Conservation (phyloP, 176 grass and related monocot species). For the Zoysia japonica region DNA sequence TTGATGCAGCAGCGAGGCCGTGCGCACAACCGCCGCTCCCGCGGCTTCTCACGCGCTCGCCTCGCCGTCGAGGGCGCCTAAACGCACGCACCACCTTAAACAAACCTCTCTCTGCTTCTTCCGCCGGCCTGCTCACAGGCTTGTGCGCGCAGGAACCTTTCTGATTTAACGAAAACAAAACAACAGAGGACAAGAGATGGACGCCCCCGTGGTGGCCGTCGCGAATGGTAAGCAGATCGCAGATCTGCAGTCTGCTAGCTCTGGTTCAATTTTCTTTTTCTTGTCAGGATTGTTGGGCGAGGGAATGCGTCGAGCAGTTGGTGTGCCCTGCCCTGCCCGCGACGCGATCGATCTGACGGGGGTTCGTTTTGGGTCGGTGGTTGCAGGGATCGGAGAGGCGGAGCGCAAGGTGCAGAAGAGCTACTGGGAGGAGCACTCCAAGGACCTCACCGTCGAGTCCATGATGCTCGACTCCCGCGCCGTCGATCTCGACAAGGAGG, state of each 20-base stretch:
- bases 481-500: constrained; percentile 90
- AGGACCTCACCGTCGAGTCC: constrained; percentile 86
- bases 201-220: constrained; percentile 36
- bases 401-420: constrained; percentile 85
- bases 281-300: neutral
- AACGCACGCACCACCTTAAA: neutral
- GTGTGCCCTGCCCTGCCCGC: no score
- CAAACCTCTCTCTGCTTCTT: neutral
- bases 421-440: constrained; percentile 98
- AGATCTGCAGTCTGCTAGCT: neutral
- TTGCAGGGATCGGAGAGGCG: constrained; percentile 43
- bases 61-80: constrained; percentile 79
- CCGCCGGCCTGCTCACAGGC: neutral
- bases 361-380: neutral
- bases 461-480: constrained; percentile 99
- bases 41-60: constrained; percentile 94
- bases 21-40: constrained; percentile 72
- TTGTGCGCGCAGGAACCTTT: neutral
- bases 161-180: neutral
- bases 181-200: constrained; percentile 17
- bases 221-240: constrained; percentile 52
- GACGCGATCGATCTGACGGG: neutral
- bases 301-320: constrained; percentile 26
- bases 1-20: constrained; percentile 80
- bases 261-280: neutral